Evolutionary conservation across 2,329 filamentous ascomycete genomes (phyloP), one percentile per base, ranked within the genome.

Genomic region (Zymoseptoria crescenta): DNA sequence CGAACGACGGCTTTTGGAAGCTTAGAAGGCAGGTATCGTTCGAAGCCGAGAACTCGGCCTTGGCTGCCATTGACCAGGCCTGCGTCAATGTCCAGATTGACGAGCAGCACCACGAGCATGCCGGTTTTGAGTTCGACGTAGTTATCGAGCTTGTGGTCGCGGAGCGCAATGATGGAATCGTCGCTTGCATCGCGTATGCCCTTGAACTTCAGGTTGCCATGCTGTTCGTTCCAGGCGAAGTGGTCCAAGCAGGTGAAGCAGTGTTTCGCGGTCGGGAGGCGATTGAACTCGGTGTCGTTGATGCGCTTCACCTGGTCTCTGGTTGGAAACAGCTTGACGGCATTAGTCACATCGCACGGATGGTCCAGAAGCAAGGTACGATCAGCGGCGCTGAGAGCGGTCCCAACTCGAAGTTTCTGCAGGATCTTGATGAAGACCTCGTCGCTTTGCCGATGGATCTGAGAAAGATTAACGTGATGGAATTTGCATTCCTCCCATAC

Each of bases 381-480:
- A 8, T 83, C 80, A 0, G 61, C 63, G 0, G 48, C 24, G 0
- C 70, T 67, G 0, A 83, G 70, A 0, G 64, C 59, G 9, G 73
- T 61, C 1, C 82, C 81, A 16, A 80, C 72, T 0, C 83, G 76
- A 52, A 80, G 79, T 58, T 80, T 83, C 41, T 84, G 76, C 1
- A 87, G 74, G 52, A 85, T 79, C 2, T 71, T 69, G 59, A 84
- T 79, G 65, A 86, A 86, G 0, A 65, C 65, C 45, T 69, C 58
- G 61, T 87, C 83, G 6, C 66, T 77, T 60, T 87, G 84, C 3
- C 84, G 78, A 65, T 84, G 81, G 3, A 87, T 81, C 4, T 78
- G 73, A 1, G 72, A 78, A 0, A 87, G 74, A 8, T 83, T 75
- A 1, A 85, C 72, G 58, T 82, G 75, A 1, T 68, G 69, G 64